Percentiles rank a stretch among this genome's conserved stretches.
phyloP scores from a whole-genome alignment of 345 rosid genomes.

The Boechera retrofracta region DNA sequence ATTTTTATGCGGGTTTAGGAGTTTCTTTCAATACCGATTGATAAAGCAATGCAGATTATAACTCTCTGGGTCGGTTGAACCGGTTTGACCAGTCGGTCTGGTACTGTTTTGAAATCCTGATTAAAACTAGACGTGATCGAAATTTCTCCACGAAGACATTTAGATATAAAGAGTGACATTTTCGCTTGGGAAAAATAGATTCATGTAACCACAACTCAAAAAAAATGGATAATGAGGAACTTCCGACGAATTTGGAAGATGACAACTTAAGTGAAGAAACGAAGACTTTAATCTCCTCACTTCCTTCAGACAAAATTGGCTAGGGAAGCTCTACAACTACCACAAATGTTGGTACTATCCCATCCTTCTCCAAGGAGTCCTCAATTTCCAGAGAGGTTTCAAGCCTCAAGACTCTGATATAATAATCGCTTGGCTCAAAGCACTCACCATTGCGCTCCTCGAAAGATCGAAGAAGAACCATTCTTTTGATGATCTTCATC shows the following conservation, averaged over 20 bases:
- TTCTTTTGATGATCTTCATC: constrained; percentile 46
- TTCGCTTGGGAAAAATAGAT: too few relatives aligned
- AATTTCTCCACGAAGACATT: too few relatives aligned
- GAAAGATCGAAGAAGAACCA: constrained; percentile 28
- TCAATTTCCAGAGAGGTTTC: constrained; percentile 50
- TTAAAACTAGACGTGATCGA: too few relatives aligned
- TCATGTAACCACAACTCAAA: background rate
- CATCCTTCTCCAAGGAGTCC: constrained; percentile 42
- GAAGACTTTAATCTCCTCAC: constrained; percentile 43
- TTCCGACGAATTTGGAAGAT: constrained; percentile 43
- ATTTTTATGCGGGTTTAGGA: too few relatives aligned
- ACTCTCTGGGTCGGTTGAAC: too few relatives aligned
- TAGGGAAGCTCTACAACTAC: constrained; percentile 45
- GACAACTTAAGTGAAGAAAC: constrained; percentile 41
- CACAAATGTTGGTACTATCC: constrained; percentile 45
- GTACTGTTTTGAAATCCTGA: too few relatives aligned
- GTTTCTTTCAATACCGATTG: too few relatives aligned
- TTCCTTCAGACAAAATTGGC: constrained; percentile 44
- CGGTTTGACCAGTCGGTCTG: too few relatives aligned
- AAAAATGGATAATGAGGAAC: background rate
- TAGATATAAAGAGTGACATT: too few relatives aligned
- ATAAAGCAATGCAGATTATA: too few relatives aligned
- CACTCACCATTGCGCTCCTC: constrained; percentile 48
- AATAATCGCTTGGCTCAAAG: constrained; percentile 60
- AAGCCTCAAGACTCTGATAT: constrained; percentile 49